A percentile compares a stretch with the other conserved stretches of the same genome.
Conservation (phyloP, 352 stramenopile genomes). For the Phytophthora constricta region DNA sequence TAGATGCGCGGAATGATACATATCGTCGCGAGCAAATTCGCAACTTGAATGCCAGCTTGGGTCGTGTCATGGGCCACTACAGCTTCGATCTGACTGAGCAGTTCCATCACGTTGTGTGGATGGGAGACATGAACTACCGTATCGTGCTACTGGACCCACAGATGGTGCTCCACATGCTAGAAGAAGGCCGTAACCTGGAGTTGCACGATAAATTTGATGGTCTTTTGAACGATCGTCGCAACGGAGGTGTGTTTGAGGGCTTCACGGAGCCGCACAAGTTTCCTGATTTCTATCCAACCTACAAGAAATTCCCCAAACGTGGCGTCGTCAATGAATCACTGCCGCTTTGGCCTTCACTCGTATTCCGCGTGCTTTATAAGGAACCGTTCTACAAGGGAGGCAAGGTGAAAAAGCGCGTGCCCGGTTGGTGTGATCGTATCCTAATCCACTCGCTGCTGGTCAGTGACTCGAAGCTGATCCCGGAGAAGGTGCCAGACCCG, state of each 20-base stretch:
- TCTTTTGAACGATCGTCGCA: slow-evolving; percentile 77
- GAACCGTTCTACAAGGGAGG: slow-evolving; percentile 91
- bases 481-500: slow-evolving; percentile 76
- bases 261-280: slow-evolving; percentile 88
- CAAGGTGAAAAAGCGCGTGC: slow-evolving; percentile 90
- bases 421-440: slow-evolving; percentile 89
- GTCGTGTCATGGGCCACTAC: slow-evolving; percentile 79
- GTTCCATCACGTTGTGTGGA: slow-evolving; percentile 92
- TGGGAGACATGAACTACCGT: slow-evolving; percentile 90
- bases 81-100: slow-evolving; percentile 87
- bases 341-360: slow-evolving; percentile 71
- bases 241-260: slow-evolving; percentile 78
- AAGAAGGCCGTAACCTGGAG: slow-evolving; percentile 73
- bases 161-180: slow-evolving; percentile 84
- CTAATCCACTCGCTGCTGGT: slow-evolving; percentile 83
- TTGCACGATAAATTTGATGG: slow-evolving; percentile 89
- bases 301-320: slow-evolving; percentile 88
- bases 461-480: slow-evolving; percentile 79
- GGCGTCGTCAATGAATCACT: slow-evolving; percentile 65
- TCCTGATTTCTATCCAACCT: slow-evolving; percentile 89
- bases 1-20: slow-evolving; percentile 81
- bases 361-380: slow-evolving; percentile 88
- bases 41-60: slow-evolving; percentile 78
- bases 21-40: slow-evolving; percentile 87
- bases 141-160: slow-evolving; percentile 79